A percentile compares a stretch with the other conserved stretches of the same genome.
phyloP scores from a whole-genome alignment of 2,329 filamentous ascomycete species.

The Verticillium zaregamsianum region DNA sequence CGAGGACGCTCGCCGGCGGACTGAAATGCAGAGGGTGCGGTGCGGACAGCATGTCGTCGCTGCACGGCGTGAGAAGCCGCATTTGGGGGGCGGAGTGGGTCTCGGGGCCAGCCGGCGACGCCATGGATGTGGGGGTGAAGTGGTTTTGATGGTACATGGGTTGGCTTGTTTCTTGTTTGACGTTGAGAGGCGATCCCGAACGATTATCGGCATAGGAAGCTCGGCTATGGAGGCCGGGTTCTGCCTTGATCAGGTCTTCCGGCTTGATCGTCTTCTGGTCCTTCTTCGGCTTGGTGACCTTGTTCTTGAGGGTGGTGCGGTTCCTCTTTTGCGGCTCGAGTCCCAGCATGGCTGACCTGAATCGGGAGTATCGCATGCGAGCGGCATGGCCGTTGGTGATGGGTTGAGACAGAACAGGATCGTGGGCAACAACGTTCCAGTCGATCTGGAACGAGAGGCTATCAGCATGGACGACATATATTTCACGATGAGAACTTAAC shows the following conservation, averaged over 20 bases:
- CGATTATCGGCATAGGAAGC: constrained; percentile 5
- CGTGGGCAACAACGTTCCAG: constrained; percentile 53
- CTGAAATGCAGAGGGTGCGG: constrained; percentile 24
- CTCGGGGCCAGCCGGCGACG: constrained; percentile 26
- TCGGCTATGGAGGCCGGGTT: constrained; percentile 23
- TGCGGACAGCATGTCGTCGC: constrained; percentile 40
- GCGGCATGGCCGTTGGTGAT: constrained; percentile 59
- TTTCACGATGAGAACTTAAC: neutral
- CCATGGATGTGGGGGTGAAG: constrained; percentile 33
- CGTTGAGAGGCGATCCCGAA: constrained; percentile 16
- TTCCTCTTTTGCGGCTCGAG: constrained; percentile 44
- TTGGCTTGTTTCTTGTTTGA: constrained; percentile 34
- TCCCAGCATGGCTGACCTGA: constrained; percentile 41
- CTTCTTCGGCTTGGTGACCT: constrained; percentile 43
- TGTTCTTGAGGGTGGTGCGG: constrained; percentile 34
- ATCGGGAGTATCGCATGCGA: constrained; percentile 56
- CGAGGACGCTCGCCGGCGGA: constrained; percentile 26
- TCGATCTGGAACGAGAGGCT: constrained; percentile 44
- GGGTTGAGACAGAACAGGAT: constrained; percentile 47
- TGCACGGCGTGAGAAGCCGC: constrained; percentile 49
- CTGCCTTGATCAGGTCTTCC: constrained; percentile 34
- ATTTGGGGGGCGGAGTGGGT: constrained; percentile 23
- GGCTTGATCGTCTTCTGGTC: constrained; percentile 26
- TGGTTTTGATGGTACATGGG: constrained; percentile 22
- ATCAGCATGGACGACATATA: constrained; percentile 9